A percentile compares a stretch with the other conserved stretches of the same genome.
Conservation (phyloP, 129 eudicot species). For the Flaveria linearis region DNA sequence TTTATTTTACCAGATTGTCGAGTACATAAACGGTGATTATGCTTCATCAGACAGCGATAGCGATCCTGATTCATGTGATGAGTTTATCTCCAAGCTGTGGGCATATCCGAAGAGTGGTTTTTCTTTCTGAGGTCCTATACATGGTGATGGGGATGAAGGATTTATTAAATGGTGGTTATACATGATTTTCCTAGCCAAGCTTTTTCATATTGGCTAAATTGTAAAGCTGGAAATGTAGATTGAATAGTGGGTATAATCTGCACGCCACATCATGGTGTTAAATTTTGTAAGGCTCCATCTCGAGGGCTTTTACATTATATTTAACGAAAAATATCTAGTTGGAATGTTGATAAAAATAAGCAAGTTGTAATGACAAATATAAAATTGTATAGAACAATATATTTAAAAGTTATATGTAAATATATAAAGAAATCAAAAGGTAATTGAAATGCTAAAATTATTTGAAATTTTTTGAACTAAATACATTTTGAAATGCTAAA, state of each 20-base stretch:
- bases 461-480: too few relatives aligned
- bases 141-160: constrained; percentile 7
- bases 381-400: too few relatives aligned
- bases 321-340: too few relatives aligned
- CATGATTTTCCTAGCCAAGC: neutral
- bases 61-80: constrained; percentile 54
- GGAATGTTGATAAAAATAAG: too few relatives aligned
- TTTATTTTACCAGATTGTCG: constrained; percentile 57
- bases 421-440: too few relatives aligned
- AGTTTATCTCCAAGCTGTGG: constrained; percentile 52
- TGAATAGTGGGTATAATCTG: neutral
- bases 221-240: constrained; percentile 7
- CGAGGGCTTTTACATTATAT: too few relatives aligned
- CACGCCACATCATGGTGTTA: neutral
- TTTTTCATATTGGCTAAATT: neutral
- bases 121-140: constrained; percentile 4
- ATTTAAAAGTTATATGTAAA: too few relatives aligned
- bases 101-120: constrained; percentile 44
- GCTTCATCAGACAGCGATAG: constrained; percentile 59
- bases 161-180: constrained; percentile 4
- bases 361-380: too few relatives aligned
- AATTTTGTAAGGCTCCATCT: too few relatives aligned
- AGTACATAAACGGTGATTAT: constrained; percentile 43
- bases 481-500: too few relatives aligned
- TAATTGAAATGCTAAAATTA: too few relatives aligned